Conservation (phyloP, 352 stramenopile species). For the Globisporangium megalacanthum region DNA sequence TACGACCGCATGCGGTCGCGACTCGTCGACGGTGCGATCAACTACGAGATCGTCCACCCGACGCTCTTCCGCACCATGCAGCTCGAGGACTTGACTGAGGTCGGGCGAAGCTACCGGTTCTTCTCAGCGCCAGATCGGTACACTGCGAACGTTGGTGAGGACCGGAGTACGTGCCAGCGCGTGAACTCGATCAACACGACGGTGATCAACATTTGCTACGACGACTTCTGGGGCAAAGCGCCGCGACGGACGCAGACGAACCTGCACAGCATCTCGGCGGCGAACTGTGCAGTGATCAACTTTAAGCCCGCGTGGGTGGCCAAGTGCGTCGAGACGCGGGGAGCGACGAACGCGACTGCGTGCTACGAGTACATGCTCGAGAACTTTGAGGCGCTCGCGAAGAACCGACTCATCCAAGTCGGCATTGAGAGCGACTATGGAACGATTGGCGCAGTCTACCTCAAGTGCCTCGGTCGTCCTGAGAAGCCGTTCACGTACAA, state of each 20-base stretch:
- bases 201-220: constrained; percentile 24
- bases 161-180: constrained; percentile 33
- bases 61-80: neutral
- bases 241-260: constrained; percentile 27
- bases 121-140: constrained; percentile 34
- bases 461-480: constrained; percentile 39
- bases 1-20: constrained; percentile 43
- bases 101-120: constrained; percentile 28
- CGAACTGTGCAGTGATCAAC: constrained; percentile 36
- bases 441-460: constrained; percentile 26
- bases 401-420: constrained; percentile 30
- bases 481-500: constrained; percentile 40
- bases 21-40: constrained; percentile 13
- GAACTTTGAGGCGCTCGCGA: constrained; percentile 30
- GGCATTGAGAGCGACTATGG: constrained; percentile 34
- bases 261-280: constrained; percentile 38
- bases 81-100: constrained; percentile 6
- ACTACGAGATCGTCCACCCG: constrained; percentile 6
- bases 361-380: constrained; percentile 47
- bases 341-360: constrained; percentile 33
- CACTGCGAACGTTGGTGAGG: constrained; percentile 23
- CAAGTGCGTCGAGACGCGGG: constrained; percentile 21
- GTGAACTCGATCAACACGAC: constrained; percentile 39
- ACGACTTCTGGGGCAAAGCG: constrained; percentile 36
- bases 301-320: constrained; percentile 28